Conservation (phyloP, 495 filamentous ascomycete species). For the Tuber calosporum region DNA sequence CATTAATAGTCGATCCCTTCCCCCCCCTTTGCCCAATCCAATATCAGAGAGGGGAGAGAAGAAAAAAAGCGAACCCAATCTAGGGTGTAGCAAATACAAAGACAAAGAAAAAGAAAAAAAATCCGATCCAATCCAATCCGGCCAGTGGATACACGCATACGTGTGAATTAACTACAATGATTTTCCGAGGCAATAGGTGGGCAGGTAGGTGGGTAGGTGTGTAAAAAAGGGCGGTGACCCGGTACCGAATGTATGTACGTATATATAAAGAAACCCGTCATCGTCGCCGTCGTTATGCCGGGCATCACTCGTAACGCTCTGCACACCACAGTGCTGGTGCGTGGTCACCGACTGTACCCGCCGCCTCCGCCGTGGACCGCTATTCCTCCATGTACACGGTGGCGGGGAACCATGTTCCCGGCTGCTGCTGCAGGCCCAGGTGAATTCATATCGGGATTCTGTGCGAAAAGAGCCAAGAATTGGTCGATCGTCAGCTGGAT, state of each 20-base stretch:
- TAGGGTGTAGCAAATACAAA: background rate
- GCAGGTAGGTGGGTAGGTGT: background rate
- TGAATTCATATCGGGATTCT: constrained; percentile 35
- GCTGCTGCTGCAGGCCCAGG: constrained; percentile 23
- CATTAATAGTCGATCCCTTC: background rate
- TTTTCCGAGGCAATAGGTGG: background rate
- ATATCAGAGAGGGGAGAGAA: background rate
- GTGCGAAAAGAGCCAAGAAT: background rate
- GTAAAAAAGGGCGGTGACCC: constrained; percentile 2
- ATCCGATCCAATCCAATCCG: background rate
- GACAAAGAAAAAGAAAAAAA: background rate
- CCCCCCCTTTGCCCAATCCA: background rate
- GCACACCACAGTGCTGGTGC: background rate
- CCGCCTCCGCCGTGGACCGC: constrained; percentile 15
- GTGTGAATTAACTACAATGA: constrained; percentile 2
- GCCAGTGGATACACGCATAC: background rate
- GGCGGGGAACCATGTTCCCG: constrained; percentile 25
- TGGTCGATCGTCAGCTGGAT: background rate
- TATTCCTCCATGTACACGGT: constrained; percentile 28
- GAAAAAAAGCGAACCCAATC: constrained; percentile 4
- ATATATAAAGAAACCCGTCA: constrained; percentile 7
- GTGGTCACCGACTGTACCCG: constrained; percentile 28
- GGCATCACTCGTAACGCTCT: constrained; percentile 9
- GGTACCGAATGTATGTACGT: constrained; percentile 1
- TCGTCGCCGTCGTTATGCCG: constrained; percentile 9